Percentiles rank a stretch among this genome's conserved stretches.
These are phyloP conservation scores for Fonsecaea pedrosoi DNA, from an alignment of 2,329 filamentous ascomycete genomes.

Conservation along the genomic window DNA sequence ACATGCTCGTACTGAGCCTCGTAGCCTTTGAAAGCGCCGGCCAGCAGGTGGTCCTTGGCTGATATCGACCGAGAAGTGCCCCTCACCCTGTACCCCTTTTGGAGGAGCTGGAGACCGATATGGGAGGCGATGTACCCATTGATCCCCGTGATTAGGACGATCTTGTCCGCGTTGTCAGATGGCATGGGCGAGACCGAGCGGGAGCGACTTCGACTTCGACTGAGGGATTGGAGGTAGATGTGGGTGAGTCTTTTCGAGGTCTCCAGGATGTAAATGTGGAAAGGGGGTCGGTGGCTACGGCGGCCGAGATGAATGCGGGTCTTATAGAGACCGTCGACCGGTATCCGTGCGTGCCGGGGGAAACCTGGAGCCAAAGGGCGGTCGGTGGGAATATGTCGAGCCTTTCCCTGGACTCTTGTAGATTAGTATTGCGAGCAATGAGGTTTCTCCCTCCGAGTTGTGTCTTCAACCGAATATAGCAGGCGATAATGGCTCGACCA, in stretches of 20 bases:
- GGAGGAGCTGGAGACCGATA: slow-evolving; percentile 48
- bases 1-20: slow-evolving; percentile 44
- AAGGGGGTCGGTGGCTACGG: neutral
- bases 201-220: slow-evolving; percentile 26
- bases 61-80: slow-evolving; percentile 47
- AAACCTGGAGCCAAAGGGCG: neutral
- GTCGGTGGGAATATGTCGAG: neutral
- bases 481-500: neutral
- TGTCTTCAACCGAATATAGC: neutral
- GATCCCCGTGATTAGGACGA: slow-evolving; percentile 49
- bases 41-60: slow-evolving; percentile 34
- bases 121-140: slow-evolving; percentile 51
- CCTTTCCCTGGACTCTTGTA: neutral
- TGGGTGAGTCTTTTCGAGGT: slow-evolving; percentile 31
- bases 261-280: slow-evolving; percentile 22
- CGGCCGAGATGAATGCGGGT: neutral
- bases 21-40: slow-evolving; percentile 44
- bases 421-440: neutral
- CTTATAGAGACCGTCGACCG: slow-evolving; percentile 1
- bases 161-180: slow-evolving; percentile 27
- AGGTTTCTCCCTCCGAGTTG: neutral
- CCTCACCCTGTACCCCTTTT: slow-evolving; percentile 49
- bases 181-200: slow-evolving; percentile 26
- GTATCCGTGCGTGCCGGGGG: neutral
- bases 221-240: slow-evolving; percentile 31